Evolutionary conservation across 2,329 filamentous ascomycete species (phyloP).

Genomic region (Nigrospora oryzae): DNA sequence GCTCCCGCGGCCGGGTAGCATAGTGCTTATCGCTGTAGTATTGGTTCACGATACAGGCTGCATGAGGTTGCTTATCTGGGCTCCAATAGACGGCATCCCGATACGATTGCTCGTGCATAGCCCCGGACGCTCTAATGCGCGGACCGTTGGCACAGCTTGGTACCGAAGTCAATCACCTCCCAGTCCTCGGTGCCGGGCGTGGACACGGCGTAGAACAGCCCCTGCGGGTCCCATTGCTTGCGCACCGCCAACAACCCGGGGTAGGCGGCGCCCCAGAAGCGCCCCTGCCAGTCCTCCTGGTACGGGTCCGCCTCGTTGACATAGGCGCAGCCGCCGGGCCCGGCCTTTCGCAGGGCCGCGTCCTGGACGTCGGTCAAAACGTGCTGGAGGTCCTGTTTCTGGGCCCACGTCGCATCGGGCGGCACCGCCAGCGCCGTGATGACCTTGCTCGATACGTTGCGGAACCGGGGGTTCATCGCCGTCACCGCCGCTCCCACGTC

Average conservation of each 20-base stretch:
- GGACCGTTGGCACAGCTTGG: conserved; percentile 12
- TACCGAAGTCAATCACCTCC: conserved; percentile 19
- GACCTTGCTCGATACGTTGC: conserved; percentile 23
- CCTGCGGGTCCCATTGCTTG: conserved; percentile 19
- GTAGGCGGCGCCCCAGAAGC: conserved; percentile 20
- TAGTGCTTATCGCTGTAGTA: too few relatives aligned
- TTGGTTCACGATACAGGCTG: too few relatives aligned
- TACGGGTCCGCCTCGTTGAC: conserved; percentile 33
- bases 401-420: conserved; percentile 28
- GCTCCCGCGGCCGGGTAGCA: too few relatives aligned
- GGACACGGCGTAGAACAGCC: conserved; percentile 16
- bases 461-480: conserved; percentile 28
- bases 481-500: conserved; percentile 26
- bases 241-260: conserved; percentile 13
- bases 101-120: too few relatives aligned
- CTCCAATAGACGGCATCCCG: too few relatives aligned
- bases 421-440: conserved; percentile 24
- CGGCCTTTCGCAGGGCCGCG: conserved; percentile 25
- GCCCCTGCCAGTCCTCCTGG: conserved; percentile 18
- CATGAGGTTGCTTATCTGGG: too few relatives aligned
- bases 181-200: conserved; percentile 18
- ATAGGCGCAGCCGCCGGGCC: conserved; percentile 30
- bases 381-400: conserved; percentile 30
- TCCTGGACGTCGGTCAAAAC: conserved; percentile 27
- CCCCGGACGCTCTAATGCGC: too few relatives aligned